phyloP scores from a whole-genome alignment of 164 flowering plant species.

The Berberis vulgaris region DNA sequence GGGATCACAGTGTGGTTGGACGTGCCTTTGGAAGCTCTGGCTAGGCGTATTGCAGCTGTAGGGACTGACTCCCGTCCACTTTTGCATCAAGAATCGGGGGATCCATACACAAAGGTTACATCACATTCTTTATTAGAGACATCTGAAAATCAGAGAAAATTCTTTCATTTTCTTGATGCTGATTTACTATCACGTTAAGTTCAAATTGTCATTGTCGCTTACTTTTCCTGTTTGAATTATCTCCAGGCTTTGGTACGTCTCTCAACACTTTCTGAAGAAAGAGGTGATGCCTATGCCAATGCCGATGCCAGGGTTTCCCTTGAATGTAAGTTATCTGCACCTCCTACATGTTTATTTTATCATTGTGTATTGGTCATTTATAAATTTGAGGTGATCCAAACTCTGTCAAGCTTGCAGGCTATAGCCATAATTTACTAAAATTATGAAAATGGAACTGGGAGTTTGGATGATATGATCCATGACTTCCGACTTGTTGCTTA shows the following conservation, averaged over 20 bases:
- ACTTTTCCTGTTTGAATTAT: background rate
- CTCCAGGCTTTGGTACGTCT: constrained; percentile 56
- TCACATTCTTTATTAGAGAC: background rate
- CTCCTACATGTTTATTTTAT: background rate
- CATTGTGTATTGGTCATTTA: background rate
- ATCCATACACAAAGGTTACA: constrained; percentile 66
- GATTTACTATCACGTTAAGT: background rate
- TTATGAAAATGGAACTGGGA: too few species aligned
- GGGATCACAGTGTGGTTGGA: constrained; percentile 93
- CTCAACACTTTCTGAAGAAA: constrained; percentile 48
- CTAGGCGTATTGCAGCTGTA: constrained; percentile 76
- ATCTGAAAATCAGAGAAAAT: too few species aligned
- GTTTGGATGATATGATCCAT: too few species aligned
- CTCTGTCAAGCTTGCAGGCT: too few species aligned
- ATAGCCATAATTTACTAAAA: too few species aligned
- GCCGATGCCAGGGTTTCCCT: constrained; percentile 71
- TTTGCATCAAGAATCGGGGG: constrained; percentile 68
- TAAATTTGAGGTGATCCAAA: too few species aligned
- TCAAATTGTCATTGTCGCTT: background rate
- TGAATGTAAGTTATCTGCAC: constrained; percentile 38
- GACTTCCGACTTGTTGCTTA: too few species aligned
- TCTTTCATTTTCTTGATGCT: too few species aligned
- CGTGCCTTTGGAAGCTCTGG: constrained; percentile 89
- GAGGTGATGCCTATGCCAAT: constrained; percentile 65
- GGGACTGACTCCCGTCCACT: constrained; percentile 94